phyloP scores from a whole-genome alignment of 2,329 filamentous ascomycete species.

The Fusarium euwallaceae region DNA sequence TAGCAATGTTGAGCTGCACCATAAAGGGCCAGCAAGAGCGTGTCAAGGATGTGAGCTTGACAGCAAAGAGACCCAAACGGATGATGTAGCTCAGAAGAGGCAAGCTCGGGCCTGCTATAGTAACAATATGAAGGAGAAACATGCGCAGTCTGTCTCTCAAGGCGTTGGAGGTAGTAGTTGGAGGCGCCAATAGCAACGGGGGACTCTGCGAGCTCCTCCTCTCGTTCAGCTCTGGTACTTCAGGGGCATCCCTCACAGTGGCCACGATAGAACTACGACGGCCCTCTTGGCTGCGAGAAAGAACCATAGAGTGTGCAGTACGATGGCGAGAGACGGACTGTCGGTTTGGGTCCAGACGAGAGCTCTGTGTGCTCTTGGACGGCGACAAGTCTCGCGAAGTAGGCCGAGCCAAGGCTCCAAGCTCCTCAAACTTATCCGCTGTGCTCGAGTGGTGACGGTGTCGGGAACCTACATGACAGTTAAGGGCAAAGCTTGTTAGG shows the following conservation, averaged over 20 bases:
- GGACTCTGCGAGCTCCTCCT: slow-evolving; percentile 46
- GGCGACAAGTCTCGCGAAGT: slow-evolving; percentile 38
- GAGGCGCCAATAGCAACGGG: slow-evolving; percentile 65
- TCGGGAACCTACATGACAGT: slow-evolving; percentile 47
- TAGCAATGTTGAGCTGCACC: slow-evolving; percentile 72
- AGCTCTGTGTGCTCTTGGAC: slow-evolving; percentile 13
- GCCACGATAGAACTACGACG: slow-evolving; percentile 31
- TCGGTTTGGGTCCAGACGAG: slow-evolving; percentile 25
- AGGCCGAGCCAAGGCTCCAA: slow-evolving; percentile 33
- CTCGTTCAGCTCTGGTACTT: slow-evolving; percentile 29
- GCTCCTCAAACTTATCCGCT: slow-evolving; percentile 46
- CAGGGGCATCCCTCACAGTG: slow-evolving; percentile 28
- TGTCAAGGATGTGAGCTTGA: slow-evolving; percentile 76
- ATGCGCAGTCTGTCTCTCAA: slow-evolving; percentile 53
- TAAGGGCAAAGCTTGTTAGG: slow-evolving; percentile 48
- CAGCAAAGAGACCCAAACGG: slow-evolving; percentile 73
- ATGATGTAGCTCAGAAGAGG: slow-evolving; percentile 50
- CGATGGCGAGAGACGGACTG: slow-evolving; percentile 36
- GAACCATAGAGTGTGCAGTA: slow-evolving; percentile 51
- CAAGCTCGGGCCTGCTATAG: slow-evolving; percentile 46
- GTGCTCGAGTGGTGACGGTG: slow-evolving; percentile 41
- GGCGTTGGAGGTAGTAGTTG: slow-evolving; percentile 52
- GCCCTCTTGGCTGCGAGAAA: slow-evolving; percentile 58
- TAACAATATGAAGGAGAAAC: slow-evolving; percentile 50
- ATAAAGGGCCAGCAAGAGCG: slow-evolving; percentile 80